These are phyloP conservation scores for Penicillium hordei DNA, from an alignment of 2,329 filamentous ascomycete species.

Conservation along the genomic window DNA sequence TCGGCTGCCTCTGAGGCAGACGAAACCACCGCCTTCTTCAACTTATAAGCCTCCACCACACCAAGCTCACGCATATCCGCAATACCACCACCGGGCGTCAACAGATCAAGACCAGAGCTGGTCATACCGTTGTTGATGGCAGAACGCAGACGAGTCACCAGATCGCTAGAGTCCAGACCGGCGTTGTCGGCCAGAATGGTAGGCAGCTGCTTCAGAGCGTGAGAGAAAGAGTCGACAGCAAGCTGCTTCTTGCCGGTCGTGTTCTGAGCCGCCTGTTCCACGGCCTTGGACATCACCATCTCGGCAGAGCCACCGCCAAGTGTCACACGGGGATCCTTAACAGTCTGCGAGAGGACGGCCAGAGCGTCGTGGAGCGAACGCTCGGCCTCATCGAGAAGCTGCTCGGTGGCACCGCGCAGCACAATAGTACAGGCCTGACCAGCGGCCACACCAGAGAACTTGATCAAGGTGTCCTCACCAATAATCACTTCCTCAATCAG, in stretches of 20 bases:
- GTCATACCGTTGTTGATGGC: constrained; percentile 93
- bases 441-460: constrained; percentile 92
- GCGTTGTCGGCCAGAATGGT: constrained; percentile 98
- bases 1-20: constrained; percentile 96
- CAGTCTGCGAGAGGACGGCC: constrained; percentile 93
- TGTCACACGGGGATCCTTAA: constrained; percentile 89
- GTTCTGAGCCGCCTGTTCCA: constrained; percentile 88
- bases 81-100: constrained; percentile 86
- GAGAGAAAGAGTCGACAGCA: constrained; percentile 85
- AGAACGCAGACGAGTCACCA: constrained; percentile 87
- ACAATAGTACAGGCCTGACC: constrained; percentile 96
- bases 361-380: constrained; percentile 93
- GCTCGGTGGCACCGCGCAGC: constrained; percentile 90
- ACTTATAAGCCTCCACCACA: constrained; percentile 96
- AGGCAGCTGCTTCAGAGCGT: constrained; percentile 85
- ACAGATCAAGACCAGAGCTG: constrained; percentile 84
- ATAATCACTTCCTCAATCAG: constrained; percentile 98
- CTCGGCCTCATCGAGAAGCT: constrained; percentile 95
- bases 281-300: constrained; percentile 99
- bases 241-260: constrained; percentile 96
- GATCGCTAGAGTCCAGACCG: constrained; percentile 89
- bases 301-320: constrained; percentile 94
- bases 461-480: constrained; percentile 94
- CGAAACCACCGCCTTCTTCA: constrained; percentile 96
- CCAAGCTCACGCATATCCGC: constrained; percentile 94